Evolutionary conservation across 83 land plant species (phyloP).

Genomic region (Thuja plicata): DNA sequence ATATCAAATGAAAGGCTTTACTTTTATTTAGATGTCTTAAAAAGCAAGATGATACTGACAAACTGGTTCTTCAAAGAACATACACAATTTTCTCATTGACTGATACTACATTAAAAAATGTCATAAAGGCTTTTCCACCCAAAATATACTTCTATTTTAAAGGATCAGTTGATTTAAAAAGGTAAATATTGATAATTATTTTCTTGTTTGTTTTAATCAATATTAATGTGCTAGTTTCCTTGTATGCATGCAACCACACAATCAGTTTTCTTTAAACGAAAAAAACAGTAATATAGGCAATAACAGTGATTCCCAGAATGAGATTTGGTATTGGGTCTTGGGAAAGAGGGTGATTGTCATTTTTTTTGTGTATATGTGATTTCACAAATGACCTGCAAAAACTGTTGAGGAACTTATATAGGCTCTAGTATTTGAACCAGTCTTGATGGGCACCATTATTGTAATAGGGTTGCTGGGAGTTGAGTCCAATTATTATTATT

Average conservation of each 20-base stretch:
- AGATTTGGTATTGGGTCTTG: not conserved
- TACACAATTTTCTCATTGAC: not conserved
- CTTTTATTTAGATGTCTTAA: not conserved
- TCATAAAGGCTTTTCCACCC: not conserved
- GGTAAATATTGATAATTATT: not conserved
- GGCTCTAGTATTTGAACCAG: too few relatives aligned
- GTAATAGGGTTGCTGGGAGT: too few relatives aligned
- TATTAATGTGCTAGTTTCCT: not conserved
- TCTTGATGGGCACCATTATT: too few relatives aligned
- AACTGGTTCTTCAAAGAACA: not conserved
- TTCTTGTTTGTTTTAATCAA: not conserved
- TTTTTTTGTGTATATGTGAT: too few relatives aligned
- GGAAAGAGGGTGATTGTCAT: not conserved
- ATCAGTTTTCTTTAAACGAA: not conserved
- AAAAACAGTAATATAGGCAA: not conserved
- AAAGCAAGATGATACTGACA: not conserved
- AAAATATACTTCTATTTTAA: not conserved
- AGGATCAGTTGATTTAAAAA: not conserved
- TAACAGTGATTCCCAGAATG: not conserved
- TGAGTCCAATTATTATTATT: too few relatives aligned
- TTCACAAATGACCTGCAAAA: too few relatives aligned
- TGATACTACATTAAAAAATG: not conserved
- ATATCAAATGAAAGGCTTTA: not conserved
- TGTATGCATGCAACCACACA: not conserved
- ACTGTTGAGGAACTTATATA: too few relatives aligned